Base-by-base conservation (phyloP, 208 protist genomes). In the Naegleria lovaniensis region DNA sequence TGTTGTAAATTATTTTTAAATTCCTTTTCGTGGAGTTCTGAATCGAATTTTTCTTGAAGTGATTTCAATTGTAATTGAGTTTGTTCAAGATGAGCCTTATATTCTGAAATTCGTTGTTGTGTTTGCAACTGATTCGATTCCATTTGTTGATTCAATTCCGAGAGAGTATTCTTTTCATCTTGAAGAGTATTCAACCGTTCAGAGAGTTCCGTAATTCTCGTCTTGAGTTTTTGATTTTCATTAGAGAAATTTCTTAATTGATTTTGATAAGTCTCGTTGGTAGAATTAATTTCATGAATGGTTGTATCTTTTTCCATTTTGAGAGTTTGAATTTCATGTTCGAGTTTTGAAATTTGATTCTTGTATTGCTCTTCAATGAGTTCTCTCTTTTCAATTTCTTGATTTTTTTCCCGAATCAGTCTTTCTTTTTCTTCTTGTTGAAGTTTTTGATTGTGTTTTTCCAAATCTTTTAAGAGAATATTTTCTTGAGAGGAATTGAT, bases 221-320 rank as follows among this genome's bases (percentile, higher is more conserved):
- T 79, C 36, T 79, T 79, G 19, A 79, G n/a, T 79, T 33, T 79
- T 79, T 79, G 67, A 79, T 87, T 87, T 87, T 87, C 40, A 87
- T 51, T 87, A 0, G 11, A 29, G 6, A 55, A 7, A n/a, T 22
- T 87, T 52, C 6, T 5, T 33, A 48, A 36, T 87, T 87, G 40
- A 87, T 87, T 87, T 52, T 52, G 19, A 33, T 38, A 48, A n/a
- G 36, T 25, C 36, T 87, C 25, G 15, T 55, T 52, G 38, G 9
- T 36, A 52, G 22, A 9, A 38, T 87, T 87, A 29, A 87, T 41
- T 36, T 55, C 33, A 22, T 55, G 43, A 36, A 33, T 51, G 29
- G 22, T 15, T 2, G n/a, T 39, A 29, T 87, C 40, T 2, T 87
- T 48, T 43, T 87, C 13, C 43, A 29, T 19, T 87, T 36, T 39